phyloP scores from a whole-genome alignment of 495 filamentous ascomycete genomes.

The Penicillium pulvis region DNA sequence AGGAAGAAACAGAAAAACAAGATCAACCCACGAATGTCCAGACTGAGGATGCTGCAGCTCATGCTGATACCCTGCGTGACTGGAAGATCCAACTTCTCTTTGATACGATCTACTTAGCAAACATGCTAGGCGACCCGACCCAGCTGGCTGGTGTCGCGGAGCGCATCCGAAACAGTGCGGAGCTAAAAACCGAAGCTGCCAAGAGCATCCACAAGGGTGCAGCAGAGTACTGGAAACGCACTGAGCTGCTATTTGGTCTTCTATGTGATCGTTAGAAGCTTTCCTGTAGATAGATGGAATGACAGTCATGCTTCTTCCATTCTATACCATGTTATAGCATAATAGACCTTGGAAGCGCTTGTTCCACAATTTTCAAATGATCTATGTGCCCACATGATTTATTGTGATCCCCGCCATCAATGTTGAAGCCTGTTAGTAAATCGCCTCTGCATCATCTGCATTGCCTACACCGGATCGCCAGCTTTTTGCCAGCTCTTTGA shows the following conservation, averaged over 20 bases:
- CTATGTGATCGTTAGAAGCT: conserved; percentile 32
- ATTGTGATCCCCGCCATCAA: too few relatives aligned
- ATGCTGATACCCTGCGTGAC: conserved; percentile 42
- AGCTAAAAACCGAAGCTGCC: conserved; percentile 40
- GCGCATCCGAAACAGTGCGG: conserved; percentile 48
- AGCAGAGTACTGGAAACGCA: conserved; percentile 78
- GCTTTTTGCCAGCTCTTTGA: too few relatives aligned
- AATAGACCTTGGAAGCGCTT: not conserved
- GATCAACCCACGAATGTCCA: not conserved
- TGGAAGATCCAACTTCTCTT: conserved; percentile 74
- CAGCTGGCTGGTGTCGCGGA: conserved; percentile 49
- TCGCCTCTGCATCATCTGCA: too few relatives aligned
- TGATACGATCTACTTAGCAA: conserved; percentile 68
- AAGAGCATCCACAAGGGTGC: conserved; percentile 58
- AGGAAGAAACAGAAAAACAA: not conserved
- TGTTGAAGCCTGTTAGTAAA: too few relatives aligned
- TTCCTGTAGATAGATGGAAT: not conserved
- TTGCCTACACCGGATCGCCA: too few relatives aligned
- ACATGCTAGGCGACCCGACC: conserved; percentile 42
- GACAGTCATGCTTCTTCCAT: not conserved
- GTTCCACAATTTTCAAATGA: not conserved
- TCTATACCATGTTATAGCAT: not conserved
- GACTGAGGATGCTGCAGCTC: conserved; percentile 12
- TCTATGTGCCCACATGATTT: too few relatives aligned
- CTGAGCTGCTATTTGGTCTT: conserved; percentile 71